A percentile compares a stretch with the other conserved stretches of the same genome.
These are phyloP conservation scores for Microthlaspi erraticum DNA, from an alignment of 345 rosid genomes.

Conservation along the genomic window DNA sequence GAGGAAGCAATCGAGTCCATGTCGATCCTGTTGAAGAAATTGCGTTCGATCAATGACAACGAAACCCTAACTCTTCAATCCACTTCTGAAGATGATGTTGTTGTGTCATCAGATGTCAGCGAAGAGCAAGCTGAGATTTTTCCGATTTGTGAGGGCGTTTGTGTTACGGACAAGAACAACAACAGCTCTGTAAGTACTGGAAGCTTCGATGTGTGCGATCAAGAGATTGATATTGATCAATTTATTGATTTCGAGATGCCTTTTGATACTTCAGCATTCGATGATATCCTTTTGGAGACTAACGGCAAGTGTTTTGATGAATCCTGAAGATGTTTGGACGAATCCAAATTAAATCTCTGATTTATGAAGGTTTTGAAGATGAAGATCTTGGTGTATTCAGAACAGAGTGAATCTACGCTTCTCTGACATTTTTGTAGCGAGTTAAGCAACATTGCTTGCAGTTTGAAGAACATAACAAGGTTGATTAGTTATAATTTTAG, in stretches of 20 bases:
- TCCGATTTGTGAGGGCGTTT: too few species aligned
- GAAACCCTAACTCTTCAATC: not conserved
- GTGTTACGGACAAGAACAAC: too few species aligned
- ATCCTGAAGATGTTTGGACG: too few species aligned
- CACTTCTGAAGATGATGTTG: too few species aligned
- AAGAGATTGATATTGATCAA: slow-evolving; percentile 2
- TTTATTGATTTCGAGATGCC: not conserved
- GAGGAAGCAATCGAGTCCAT: not conserved
- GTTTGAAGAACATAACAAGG: too few species aligned
- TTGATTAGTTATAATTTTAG: too few species aligned
- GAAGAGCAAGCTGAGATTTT: not conserved
- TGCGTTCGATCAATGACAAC: not conserved
- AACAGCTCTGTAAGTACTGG: not conserved
- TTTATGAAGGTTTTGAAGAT: too few species aligned
- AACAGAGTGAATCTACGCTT: too few species aligned
- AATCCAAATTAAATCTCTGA: too few species aligned
- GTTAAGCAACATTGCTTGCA: too few species aligned
- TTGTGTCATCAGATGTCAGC: not conserved
- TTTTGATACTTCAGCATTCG: not conserved
- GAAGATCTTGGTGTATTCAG: too few species aligned
- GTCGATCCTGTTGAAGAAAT: not conserved
- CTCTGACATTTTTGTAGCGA: too few species aligned
- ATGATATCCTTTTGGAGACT: not conserved
- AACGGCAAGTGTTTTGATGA: not conserved
- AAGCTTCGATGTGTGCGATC: not conserved